Base-by-base conservation (phyloP, 805 yeast genomes). In the Myxozyma lipomycoides region DNA sequence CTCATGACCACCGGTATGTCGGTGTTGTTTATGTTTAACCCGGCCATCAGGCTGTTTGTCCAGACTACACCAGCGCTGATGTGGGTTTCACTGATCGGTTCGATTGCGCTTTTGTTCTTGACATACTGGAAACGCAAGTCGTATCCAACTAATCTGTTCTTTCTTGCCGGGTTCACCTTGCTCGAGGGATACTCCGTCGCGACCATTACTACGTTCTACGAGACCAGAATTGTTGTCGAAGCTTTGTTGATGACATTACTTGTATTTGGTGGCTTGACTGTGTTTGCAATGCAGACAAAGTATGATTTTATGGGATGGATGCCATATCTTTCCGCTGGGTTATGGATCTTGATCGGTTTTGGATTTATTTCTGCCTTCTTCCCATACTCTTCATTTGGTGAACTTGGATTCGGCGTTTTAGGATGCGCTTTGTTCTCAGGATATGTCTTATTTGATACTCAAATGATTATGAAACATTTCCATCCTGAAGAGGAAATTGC, bases 401-500 rank as follows among this genome's bases (percentile, higher is more conserved):
- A 85, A 60, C 65, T 84, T 56, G 68, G 81, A 3, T 87, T 84
- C 70, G 78, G 89, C 28, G 78, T 81, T 55, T 64, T 83, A 40
- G 95, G 93, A 22, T 93, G 95, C 3, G 62, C 83, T 38, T 68
- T 88, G 1, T 88, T 88, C 68, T 73, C 83, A 12, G 78, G 81
- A 3, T 87, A 83, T 64, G 76, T 89, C 51, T 68, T 88, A 45
- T 78, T 86, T 41, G 96, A 88, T 66, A 88, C 95, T 19, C 95
- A 88, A 67, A 66, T 79, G 60, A 78, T 88, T 49, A 76, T 88
- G 80, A 81, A 83, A 63, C 81, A 79, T 49, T 80, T 74, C 60
- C 83, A 82, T 62, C 82, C 88, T 39, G 96, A 88, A 60, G 95
- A 89, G 60, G 95, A 86, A 62, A 77, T 88, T n/a, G 76, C 80